These are phyloP conservation scores for Astragalus glycyphyllos DNA, from an alignment of 306 rosid genomes.

Conservation along the genomic window DNA sequence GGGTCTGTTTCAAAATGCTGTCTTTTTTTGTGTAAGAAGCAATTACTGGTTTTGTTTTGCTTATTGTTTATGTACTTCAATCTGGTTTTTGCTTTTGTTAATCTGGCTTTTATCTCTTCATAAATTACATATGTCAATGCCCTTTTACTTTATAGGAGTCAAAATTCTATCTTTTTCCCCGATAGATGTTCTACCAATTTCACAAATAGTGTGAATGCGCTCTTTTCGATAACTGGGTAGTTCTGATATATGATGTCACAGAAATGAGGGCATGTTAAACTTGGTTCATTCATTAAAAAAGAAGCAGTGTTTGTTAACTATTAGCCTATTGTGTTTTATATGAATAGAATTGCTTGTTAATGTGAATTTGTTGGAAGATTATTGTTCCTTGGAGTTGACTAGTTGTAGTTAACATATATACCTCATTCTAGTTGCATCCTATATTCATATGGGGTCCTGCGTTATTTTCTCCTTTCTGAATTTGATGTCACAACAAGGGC, in stretches of 20 bases:
- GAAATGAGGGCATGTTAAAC: background rate
- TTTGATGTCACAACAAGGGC: background rate
- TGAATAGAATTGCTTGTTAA: slow-evolving; percentile 4
- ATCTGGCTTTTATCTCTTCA: background rate
- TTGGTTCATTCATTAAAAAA: slow-evolving; percentile 2
- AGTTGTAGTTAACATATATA: background rate
- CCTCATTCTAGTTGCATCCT: slow-evolving; percentile 16
- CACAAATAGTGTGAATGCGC: slow-evolving; percentile 22
- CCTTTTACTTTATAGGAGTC: slow-evolving; percentile 11
- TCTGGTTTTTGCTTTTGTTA: background rate
- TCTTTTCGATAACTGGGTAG: background rate
- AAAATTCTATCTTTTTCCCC: background rate
- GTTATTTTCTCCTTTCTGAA: slow-evolving; percentile 7
- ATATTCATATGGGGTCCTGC: background rate
- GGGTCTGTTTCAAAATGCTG: slow-evolving; percentile 57
- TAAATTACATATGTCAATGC: background rate
- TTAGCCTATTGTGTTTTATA: background rate
- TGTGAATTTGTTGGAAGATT: slow-evolving; percentile 1
- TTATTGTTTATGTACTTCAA: slow-evolving; percentile 25
- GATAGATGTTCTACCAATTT: background rate
- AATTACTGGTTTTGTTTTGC: background rate
- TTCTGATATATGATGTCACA: background rate
- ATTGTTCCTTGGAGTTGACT: background rate
- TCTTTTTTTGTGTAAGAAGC: slow-evolving; percentile 20
- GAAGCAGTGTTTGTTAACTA: background rate